Evolutionary conservation across 306 rosid genomes (phyloP), one percentile per base, ranked within the genome.

Genomic region (Vicia villosa): DNA sequence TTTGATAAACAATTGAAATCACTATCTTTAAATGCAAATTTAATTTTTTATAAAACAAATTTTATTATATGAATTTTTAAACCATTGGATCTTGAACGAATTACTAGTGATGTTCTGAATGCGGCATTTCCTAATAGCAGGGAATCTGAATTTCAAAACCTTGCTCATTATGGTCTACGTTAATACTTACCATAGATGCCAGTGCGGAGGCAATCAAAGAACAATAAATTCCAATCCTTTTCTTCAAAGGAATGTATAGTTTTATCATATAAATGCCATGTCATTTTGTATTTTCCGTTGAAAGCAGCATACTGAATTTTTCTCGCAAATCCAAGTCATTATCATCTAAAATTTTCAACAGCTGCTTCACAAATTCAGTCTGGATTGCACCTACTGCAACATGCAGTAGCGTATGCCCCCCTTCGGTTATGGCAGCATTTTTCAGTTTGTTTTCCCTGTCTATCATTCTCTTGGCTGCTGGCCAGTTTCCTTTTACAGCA

Each of bases 261-360:
- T 5, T 0, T 0, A 0, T 12, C 1, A 4, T 50, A 72, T 4
- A 81, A 10, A 66, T 12, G 7, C 16, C 14, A 0, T 34, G 79
- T 49, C 81, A 81, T 66, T 3, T 72, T 9, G 1, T 28, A 69
- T 66, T 42, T 71, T 72, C 84, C 84, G 22, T 81, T 76, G 15
- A 72, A 10, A 4, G 66, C 75, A 51, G 84, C 75, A 34, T 72
- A 51, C 2, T 52, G 56, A 24, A 81, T 3, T n/a, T n/a, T n/a
- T n/a, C n/a, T n/a, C n/a, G n/a, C n/a, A n/a, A n/a, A n/a, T 2
- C 2, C 4, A 74, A 5, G 2, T 66, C 21, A 0, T 15, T 0
- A 0, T 45, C 17, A 0, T 3, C 4, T 0, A 75, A 28, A 2
- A 2, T 1, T 5, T 0, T 0, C 6, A 75, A 28, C 0, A 75